A percentile compares a stretch with the other conserved stretches of the same genome.
Conservation (phyloP, 805 yeast species). For the Brettanomyces anomalus region DNA sequence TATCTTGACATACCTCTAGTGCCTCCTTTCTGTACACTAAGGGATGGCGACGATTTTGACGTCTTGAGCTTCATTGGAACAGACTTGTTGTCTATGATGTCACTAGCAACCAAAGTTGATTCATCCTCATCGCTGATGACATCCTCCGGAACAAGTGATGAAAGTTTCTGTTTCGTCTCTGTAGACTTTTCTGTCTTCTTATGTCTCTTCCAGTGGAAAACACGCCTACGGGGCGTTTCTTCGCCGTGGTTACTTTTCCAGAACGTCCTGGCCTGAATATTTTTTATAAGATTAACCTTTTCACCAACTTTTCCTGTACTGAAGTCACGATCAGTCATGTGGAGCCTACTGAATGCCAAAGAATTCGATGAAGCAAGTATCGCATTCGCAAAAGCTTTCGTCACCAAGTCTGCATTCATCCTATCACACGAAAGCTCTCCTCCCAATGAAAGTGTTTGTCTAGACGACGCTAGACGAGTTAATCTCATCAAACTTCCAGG, state of each 20-base stretch:
- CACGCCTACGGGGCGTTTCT: conserved; percentile 21
- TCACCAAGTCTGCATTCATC: conserved; percentile 25
- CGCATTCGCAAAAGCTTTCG: conserved; percentile 24
- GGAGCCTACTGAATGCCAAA: conserved; percentile 23
- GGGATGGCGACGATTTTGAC: not conserved
- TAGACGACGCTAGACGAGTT: conserved; percentile 57
- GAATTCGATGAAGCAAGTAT: conserved; percentile 19
- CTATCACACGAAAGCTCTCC: conserved; percentile 28
- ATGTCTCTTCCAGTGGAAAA: conserved; percentile 14
- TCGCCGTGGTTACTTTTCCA: conserved; percentile 23
- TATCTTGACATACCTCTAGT: not conserved
- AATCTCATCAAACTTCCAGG: conserved; percentile 62
- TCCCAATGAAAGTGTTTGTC: conserved; percentile 71
- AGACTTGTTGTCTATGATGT: not conserved
- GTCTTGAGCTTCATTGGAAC: not conserved
- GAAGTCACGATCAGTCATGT: conserved; percentile 23
- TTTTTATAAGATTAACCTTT: conserved; percentile 32
- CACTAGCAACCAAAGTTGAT: not conserved
- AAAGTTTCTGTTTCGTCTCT: conserved; percentile 1
- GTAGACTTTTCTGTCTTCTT: conserved; percentile 1
- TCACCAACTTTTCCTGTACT: conserved; percentile 24
- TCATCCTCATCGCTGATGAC: not conserved
- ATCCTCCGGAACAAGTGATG: not conserved
- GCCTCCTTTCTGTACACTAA: not conserved
- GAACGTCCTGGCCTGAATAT: conserved; percentile 36